A percentile compares a stretch with the other conserved stretches of the same genome.
These are phyloP conservation scores for Amanita pseudoporphyria DNA, from an alignment of 768 basidiomycete species.

Conservation along the genomic window DNA sequence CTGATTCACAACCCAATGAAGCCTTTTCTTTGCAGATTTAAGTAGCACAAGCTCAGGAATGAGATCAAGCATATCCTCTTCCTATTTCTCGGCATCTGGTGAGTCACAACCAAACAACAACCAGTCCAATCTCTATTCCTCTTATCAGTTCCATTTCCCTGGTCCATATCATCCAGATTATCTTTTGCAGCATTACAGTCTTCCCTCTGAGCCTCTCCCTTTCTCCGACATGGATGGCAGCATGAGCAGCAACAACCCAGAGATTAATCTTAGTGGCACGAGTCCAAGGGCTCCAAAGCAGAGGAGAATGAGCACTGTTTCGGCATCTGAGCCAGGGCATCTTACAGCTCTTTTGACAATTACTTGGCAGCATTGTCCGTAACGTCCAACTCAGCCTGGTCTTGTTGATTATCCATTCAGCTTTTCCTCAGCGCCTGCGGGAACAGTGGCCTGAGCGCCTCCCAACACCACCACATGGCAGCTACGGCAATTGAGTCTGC, in stretches of 20 bases:
- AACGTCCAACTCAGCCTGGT: constrained; percentile 44
- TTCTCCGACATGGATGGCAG: constrained; percentile 20
- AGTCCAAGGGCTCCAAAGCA: constrained; percentile 52
- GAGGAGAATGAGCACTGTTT: constrained; percentile 59
- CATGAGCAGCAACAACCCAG: constrained; percentile 26
- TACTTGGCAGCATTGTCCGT: constrained; percentile 50
- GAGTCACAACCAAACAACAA: constrained; percentile 18
- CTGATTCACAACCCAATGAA: constrained; percentile 20
- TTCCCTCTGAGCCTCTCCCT: no score
- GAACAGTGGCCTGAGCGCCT: background rate
- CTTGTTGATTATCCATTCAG: constrained; percentile 63
- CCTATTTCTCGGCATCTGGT: constrained; percentile 26
- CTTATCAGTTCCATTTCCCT: constrained; percentile 35
- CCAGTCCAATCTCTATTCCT: constrained; percentile 22
- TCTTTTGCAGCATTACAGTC: no score
- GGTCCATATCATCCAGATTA: no score
- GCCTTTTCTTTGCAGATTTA: constrained; percentile 31
- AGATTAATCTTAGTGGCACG: constrained; percentile 30
- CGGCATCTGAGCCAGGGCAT: constrained; percentile 48
- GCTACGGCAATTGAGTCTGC: constrained; percentile 17
- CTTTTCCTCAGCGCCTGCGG: constrained; percentile 24
- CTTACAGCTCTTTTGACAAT: constrained; percentile 54
- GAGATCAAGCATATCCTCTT: constrained; percentile 24
- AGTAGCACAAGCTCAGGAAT: constrained; percentile 15
- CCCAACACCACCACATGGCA: constrained; percentile 20